Percentiles rank a stretch among this genome's conserved stretches.
These are phyloP conservation scores for Morella rubra DNA, from an alignment of 306 rosid genomes.

Conservation along the genomic window DNA sequence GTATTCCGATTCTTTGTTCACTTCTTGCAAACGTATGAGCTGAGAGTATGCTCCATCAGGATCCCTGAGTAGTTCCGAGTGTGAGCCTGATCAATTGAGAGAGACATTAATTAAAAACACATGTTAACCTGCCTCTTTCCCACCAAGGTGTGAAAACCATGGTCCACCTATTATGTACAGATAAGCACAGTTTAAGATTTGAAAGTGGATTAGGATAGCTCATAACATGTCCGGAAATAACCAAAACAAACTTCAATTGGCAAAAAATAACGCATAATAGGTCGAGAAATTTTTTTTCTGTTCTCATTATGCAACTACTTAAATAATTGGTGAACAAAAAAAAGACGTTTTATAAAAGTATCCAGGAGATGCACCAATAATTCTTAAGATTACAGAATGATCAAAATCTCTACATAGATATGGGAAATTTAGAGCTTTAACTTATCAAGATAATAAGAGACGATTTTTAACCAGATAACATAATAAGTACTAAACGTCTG, in stretches of 20 bases:
- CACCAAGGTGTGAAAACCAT: too few species aligned
- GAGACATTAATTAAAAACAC: too few species aligned
- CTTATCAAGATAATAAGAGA: not conserved
- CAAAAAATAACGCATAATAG: not conserved
- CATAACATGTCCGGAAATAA: too few species aligned
- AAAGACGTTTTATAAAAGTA: not conserved
- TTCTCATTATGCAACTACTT: not conserved
- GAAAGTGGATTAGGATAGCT: too few species aligned
- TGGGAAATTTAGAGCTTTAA: not conserved
- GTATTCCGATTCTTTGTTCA: constrained; percentile 14
- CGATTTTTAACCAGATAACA: too few species aligned
- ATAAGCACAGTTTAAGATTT: not conserved
- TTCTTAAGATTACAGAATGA: too few species aligned
- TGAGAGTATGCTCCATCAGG: constrained; percentile 68
- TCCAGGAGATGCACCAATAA: not conserved
- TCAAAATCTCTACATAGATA: not conserved
- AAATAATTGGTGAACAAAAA: too few species aligned
- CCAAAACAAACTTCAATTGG: not conserved
- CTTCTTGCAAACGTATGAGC: constrained; percentile 63
- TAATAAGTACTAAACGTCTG: not conserved
- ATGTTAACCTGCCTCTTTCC: not conserved
- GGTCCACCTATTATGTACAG: too few species aligned
- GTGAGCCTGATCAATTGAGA: constrained; percentile 53
- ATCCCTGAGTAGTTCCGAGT: constrained; percentile 51
- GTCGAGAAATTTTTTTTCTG: not conserved